Evolutionary conservation across 148 eudicot genomes (phyloP).

Genomic region (Cornus controversa): DNA sequence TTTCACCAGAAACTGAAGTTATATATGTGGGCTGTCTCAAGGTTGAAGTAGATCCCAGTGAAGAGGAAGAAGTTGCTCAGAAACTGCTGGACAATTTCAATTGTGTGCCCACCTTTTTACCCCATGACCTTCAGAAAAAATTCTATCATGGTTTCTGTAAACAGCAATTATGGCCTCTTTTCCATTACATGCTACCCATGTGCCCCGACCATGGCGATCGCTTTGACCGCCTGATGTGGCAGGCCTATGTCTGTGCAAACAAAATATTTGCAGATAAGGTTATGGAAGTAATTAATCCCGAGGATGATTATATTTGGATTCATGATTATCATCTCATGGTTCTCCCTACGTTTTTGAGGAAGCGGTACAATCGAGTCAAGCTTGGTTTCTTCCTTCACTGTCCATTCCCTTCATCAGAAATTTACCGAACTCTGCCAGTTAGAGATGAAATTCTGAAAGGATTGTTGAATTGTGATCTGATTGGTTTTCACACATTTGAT

Average conservation of each 20-base stretch:
- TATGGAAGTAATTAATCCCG: conserved; percentile 71
- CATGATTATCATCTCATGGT: conserved; percentile 77
- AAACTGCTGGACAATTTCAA: conserved; percentile 53
- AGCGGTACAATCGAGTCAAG: conserved; percentile 59
- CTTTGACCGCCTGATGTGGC: conserved; percentile 71
- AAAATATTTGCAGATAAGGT: conserved; percentile 73
- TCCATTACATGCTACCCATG: conserved; percentile 81
- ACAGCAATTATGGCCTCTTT: conserved; percentile 80
- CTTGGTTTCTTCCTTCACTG: conserved; percentile 77
- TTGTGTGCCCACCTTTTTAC: conserved; percentile 74
- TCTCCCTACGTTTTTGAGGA: conserved; percentile 72
- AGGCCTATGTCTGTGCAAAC: conserved; percentile 78
- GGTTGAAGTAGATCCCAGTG: conserved; percentile 55
- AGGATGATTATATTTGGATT: conserved; percentile 72
- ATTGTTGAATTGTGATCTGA: conserved; percentile 65
- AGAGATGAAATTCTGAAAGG: conserved; percentile 73
- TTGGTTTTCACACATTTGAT: conserved; percentile 78
- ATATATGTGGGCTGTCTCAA: conserved; percentile 70
- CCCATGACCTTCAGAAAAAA: conserved; percentile 44
- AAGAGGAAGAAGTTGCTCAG: conserved; percentile 67
- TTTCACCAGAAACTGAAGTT: conserved; percentile 55
- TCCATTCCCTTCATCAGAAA: conserved; percentile 80
- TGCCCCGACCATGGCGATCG: conserved; percentile 76
- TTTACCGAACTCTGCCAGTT: conserved; percentile 70
- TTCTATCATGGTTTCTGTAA: conserved; percentile 72